These are phyloP conservation scores for Fusarium pseudograminearum DNA, from an alignment of 2,329 filamentous ascomycete genomes.

Conservation along the genomic window DNA sequence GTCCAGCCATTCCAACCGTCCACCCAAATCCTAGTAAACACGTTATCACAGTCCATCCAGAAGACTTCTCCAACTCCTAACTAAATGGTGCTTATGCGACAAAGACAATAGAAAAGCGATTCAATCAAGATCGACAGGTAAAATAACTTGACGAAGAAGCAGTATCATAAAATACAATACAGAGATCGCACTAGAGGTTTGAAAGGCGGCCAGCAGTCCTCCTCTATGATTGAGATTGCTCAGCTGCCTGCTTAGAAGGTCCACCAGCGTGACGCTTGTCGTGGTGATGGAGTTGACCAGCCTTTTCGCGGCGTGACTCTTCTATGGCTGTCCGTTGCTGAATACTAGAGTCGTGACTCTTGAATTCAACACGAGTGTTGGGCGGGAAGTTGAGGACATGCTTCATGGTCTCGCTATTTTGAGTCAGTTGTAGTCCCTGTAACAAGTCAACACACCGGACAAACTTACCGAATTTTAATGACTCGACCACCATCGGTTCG, in stretches of 20 bases:
- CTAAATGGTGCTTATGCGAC: constrained; percentile 30
- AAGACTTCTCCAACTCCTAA: constrained; percentile 36
- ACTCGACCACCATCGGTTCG: constrained; percentile 92
- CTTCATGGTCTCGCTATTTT: constrained; percentile 87
- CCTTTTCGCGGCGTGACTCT: constrained; percentile 90
- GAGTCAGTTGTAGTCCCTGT: constrained; percentile 34
- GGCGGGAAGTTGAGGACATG: constrained; percentile 85
- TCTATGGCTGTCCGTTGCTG: constrained; percentile 91
- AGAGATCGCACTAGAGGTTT: constrained; percentile 19
- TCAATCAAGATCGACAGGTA: constrained; percentile 29
- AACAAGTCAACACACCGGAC: background rate
- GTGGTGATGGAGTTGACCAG: constrained; percentile 59
- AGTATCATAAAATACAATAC: constrained; percentile 45
- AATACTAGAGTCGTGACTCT: constrained; percentile 96
- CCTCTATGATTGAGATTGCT: constrained; percentile 45
- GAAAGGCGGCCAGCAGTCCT: background rate
- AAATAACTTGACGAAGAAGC: constrained; percentile 19
- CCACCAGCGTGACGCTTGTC: constrained; percentile 54
- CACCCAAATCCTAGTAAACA: constrained; percentile 38
- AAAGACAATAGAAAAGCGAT: constrained; percentile 30
- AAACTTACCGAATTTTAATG: constrained; percentile 89
- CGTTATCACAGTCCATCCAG: constrained; percentile 31
- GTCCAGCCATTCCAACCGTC: constrained; percentile 12
- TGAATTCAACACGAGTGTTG: constrained; percentile 94
- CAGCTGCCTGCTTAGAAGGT: constrained; percentile 51